A percentile compares a stretch with the other conserved stretches of the same genome.
Evolutionary conservation across 2,329 filamentous ascomycete species (phyloP).

Genomic region (Fusarium chuoi): DNA sequence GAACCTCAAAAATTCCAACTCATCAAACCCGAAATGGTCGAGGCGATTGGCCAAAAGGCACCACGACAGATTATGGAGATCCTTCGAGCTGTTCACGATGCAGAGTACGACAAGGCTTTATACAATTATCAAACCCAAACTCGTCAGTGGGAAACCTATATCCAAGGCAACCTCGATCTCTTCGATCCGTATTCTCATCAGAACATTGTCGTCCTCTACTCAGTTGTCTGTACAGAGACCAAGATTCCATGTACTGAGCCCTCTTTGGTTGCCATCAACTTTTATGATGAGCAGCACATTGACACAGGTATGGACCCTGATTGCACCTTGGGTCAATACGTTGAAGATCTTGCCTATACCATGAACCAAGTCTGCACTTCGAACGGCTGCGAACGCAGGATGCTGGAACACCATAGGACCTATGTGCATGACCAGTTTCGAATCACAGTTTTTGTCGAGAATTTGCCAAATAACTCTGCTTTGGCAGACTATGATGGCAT

Average conservation of each 20-base stretch:
- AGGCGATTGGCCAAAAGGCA: conserved; percentile 80
- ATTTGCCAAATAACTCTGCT: conserved; percentile 55
- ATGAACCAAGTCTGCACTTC: conserved; percentile 82
- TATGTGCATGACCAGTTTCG: conserved; percentile 97
- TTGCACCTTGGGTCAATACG: conserved; percentile 92
- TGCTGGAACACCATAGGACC: conserved; percentile 93
- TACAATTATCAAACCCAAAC: conserved; percentile 96
- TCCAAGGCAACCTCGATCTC: conserved; percentile 85
- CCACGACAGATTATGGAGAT: conserved; percentile 92
- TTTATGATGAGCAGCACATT: conserved; percentile 92
- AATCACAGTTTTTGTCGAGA: conserved; percentile 88
- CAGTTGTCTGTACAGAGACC: conserved; percentile 90
- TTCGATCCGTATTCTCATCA: conserved; percentile 97
- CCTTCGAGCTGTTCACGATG: conserved; percentile 92
- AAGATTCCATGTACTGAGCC: conserved; percentile 94
- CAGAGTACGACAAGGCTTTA: conserved; percentile 94
- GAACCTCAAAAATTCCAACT: conserved; percentile 83
- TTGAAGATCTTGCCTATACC: conserved; percentile 85
- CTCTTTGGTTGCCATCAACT: conserved; percentile 87
- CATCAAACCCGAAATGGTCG: conserved; percentile 95
- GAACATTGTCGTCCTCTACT: conserved; percentile 94
- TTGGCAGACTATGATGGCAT: conserved; percentile 70
- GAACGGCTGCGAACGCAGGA: conserved; percentile 86
- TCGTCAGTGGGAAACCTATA: conserved; percentile 94
- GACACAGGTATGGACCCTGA: conserved; percentile 79